Base-by-base conservation (phyloP, 2,329 filamentous ascomycete genomes). In the Monosporascus sp. region DNA sequence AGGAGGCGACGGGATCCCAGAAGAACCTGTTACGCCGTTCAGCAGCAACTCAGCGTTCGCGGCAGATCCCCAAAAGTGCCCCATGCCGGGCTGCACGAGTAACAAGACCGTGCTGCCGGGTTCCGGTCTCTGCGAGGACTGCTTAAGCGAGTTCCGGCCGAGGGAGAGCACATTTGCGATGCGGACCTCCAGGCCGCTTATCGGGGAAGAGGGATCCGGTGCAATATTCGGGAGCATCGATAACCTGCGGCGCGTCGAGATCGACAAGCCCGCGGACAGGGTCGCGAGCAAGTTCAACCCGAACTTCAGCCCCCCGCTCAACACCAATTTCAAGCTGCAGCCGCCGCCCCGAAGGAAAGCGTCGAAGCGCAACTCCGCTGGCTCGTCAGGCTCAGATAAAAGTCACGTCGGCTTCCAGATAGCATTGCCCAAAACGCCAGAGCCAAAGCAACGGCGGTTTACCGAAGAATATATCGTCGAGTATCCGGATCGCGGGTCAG, bases 121-220 rank as follows among this genome's bases (percentile, higher is more conserved):
- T 24, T 17, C 41, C n/a, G 41, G 22, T 44, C 53, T 65, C 2
- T 65, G 63, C 55, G 47, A 15, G 6, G 48, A 24, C 14, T 66
- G 64, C 57, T 59, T 55, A n/a, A 47, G 44, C 18, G 53, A 59
- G 9, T 53, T 61, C 37, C 62, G 59, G 48, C 61, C 58, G 37
- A 60, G 61, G 1, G 51, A 56, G n/a, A 65, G 62, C 55, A 55
- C 38, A 40, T 40, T 20, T 20, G 18, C 8, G 38, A 40, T 40
- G 38, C 17, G 17, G 38, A 40, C 18, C 17, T 20, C 38, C 7
- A 17, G 17, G 38, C 17, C 18, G 38, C 40, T 5, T 18, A 14
- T 24, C 18, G 22, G 9, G n/a, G 7, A 24, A 35, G 31, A 2
- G 8, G 18, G 24, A 20, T 43, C 24, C 24, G n/a, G 31, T 15